Conservation (phyloP, 192 early-diverging fungal species). For the Diversispora epigaea region DNA sequence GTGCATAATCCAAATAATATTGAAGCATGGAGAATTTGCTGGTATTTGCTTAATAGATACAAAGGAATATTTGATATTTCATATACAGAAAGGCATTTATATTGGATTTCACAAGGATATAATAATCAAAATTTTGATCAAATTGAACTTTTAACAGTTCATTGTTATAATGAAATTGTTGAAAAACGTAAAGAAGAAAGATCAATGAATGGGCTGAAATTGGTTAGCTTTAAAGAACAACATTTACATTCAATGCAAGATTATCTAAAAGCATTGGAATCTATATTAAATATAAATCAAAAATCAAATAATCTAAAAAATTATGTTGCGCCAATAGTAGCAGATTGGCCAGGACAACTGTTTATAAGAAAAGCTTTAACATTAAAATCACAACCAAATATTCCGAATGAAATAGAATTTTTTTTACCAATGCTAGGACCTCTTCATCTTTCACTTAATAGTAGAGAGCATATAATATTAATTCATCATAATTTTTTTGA, state of each 20-base stretch:
- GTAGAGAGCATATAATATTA: not conserved
- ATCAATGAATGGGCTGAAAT: not conserved
- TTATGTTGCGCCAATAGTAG: not conserved
- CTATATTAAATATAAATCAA: not conserved
- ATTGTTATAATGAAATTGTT: not conserved
- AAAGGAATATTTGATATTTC: not conserved
- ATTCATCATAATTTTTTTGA: constrained; percentile 14
- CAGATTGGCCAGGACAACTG: not conserved
- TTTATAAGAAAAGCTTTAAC: constrained; percentile 15
- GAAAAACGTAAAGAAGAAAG: not conserved
- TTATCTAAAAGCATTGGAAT: not conserved
- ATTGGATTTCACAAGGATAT: not conserved
- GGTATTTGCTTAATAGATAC: not conserved
- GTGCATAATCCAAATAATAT: not conserved
- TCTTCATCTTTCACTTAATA: constrained; percentile 7
- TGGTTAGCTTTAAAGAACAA: not conserved
- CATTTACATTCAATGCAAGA: not conserved
- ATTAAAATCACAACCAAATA: not conserved
- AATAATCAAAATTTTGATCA: not conserved
- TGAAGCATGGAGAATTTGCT: not conserved
- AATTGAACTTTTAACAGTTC: not conserved
- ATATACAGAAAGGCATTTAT: not conserved
- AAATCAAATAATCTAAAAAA: not conserved
- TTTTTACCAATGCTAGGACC: not conserved
- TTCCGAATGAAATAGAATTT: not conserved